These are phyloP conservation scores for Trichoderma semiorbis DNA, from an alignment of 2,329 filamentous ascomycete species.

Conservation along the genomic window DNA sequence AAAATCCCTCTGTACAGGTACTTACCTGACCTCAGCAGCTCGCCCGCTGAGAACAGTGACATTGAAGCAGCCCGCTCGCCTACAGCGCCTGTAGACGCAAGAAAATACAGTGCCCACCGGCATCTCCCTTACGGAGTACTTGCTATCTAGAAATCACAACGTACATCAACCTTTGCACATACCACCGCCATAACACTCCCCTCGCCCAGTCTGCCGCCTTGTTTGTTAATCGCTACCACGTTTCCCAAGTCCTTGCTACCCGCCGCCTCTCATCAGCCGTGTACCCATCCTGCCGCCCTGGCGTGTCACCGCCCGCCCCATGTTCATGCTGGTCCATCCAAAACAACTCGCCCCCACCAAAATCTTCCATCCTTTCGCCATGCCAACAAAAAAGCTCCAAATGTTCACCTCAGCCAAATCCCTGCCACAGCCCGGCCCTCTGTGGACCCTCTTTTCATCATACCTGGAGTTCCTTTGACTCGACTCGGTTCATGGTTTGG, in stretches of 20 bases:
- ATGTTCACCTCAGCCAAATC: background rate
- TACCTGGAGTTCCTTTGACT: background rate
- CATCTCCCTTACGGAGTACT: background rate
- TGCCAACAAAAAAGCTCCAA: background rate
- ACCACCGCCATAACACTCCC: background rate
- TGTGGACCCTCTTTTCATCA: conserved; percentile 5
- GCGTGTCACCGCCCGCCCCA: background rate
- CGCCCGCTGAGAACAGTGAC: background rate
- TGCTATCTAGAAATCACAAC: background rate
- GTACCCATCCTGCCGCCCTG: background rate
- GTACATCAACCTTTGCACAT: background rate
- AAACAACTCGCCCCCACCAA: conserved; percentile 5
- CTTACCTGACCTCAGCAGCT: background rate
- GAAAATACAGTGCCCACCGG: background rate
- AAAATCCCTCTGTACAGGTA: background rate
- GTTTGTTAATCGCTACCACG: background rate
- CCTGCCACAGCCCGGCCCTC: background rate
- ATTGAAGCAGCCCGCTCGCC: background rate
- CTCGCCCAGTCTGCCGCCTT: background rate
- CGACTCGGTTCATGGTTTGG: background rate
- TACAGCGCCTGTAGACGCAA: background rate
- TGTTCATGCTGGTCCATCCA: background rate
- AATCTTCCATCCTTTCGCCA: background rate
- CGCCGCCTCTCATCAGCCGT: background rate
- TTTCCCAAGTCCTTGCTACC: background rate